A percentile compares a stretch with the other conserved stretches of the same genome.
These are phyloP conservation scores for Mortierella sp. DNA, from an alignment of 371 early-diverging fungal genomes.

Conservation along the genomic window DNA sequence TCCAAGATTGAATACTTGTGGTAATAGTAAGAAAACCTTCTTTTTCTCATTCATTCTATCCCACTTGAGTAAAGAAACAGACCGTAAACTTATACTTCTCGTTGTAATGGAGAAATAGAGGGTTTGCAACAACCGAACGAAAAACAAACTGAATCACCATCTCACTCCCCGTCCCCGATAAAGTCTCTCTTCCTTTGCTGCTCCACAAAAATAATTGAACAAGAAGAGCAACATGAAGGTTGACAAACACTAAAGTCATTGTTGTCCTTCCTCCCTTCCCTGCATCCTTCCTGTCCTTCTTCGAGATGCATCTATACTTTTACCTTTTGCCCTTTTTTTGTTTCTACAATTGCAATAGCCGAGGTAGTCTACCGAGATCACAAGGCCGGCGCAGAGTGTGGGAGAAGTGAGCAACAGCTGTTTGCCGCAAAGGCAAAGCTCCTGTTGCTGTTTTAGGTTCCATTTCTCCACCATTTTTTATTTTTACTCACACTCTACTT, in stretches of 20 bases:
- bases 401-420: background rate
- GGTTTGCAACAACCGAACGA: background rate
- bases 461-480: background rate
- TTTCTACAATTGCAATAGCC: background rate
- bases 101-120: background rate
- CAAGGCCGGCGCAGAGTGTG: background rate
- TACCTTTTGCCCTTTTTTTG: constrained; percentile 5
- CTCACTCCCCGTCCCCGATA: background rate
- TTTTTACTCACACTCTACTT: background rate
- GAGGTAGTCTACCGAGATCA: background rate
- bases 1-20: background rate
- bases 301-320: background rate
- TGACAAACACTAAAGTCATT: background rate
- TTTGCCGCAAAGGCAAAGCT: background rate
- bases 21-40: background rate
- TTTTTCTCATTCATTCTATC: constrained; percentile 4
- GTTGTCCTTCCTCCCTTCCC: background rate
- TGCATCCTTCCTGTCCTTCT: background rate
- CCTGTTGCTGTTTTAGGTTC: background rate
- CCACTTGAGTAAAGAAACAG: background rate
- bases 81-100: background rate
- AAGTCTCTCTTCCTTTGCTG: background rate
- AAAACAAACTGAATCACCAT: background rate
- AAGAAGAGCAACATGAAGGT: background rate
- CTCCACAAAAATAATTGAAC: background rate